phyloP scores from a whole-genome alignment of 495 filamentous ascomycete genomes.

The Aspergillus conjunctus region DNA sequence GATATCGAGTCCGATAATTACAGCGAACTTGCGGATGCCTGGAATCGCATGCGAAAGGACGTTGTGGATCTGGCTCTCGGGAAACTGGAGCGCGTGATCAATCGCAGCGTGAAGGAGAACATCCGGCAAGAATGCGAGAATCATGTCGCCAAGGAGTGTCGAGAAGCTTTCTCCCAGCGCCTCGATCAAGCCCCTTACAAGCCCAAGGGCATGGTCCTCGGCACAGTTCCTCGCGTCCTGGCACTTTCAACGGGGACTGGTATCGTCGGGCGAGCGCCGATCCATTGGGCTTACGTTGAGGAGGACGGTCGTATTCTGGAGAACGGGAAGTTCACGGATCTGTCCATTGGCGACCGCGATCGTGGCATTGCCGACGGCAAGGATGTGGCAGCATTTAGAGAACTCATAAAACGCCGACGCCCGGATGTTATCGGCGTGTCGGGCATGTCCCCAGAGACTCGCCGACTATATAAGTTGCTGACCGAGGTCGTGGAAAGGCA shows the following conservation, averaged over 20 bases:
- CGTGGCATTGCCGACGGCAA: slow-evolving; percentile 63
- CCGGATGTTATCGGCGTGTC: slow-evolving; percentile 90
- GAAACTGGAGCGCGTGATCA: slow-evolving; percentile 82
- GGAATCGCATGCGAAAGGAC: slow-evolving; percentile 85
- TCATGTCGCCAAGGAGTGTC: slow-evolving; percentile 75
- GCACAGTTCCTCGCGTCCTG: slow-evolving; percentile 84
- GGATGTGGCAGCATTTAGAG: slow-evolving; percentile 66
- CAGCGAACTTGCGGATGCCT: slow-evolving; percentile 91
- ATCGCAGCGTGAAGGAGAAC: slow-evolving; percentile 90
- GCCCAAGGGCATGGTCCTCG: slow-evolving; percentile 87
- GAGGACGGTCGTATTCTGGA: slow-evolving; percentile 89
- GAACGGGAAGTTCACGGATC: slow-evolving; percentile 79
- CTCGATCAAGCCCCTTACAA: slow-evolving; percentile 96
- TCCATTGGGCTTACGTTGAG: slow-evolving; percentile 90
- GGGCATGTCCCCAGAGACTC: slow-evolving; percentile 87
- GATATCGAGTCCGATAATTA: slow-evolving; percentile 91
- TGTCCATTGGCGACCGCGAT: slow-evolving; percentile 68
- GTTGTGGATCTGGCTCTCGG: slow-evolving; percentile 77
- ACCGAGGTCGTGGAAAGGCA: slow-evolving; percentile 73
- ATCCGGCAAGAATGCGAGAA: slow-evolving; percentile 91
- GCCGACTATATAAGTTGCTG: slow-evolving; percentile 77
- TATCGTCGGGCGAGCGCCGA: slow-evolving; percentile 70
- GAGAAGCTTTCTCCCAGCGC: slow-evolving; percentile 80
- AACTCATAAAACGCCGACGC: slow-evolving; percentile 70
- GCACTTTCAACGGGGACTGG: slow-evolving; percentile 79